A percentile compares a stretch with the other conserved stretches of the same genome.
These are phyloP conservation scores for Lasiodiplodia citricola DNA, from an alignment of 2,329 filamentous ascomycete genomes.

Conservation along the genomic window DNA sequence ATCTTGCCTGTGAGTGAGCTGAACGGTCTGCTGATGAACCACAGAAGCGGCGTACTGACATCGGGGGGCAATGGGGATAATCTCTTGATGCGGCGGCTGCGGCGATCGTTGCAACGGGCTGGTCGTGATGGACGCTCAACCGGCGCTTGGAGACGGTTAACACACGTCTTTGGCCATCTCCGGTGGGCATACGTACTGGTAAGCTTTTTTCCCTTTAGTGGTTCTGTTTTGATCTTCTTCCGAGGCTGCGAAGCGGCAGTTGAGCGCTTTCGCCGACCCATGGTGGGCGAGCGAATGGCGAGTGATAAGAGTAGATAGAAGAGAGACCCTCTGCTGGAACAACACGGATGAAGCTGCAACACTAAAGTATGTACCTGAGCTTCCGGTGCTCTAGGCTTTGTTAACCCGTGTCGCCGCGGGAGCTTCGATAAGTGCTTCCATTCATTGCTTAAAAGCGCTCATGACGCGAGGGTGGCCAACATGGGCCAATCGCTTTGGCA, in stretches of 20 bases:
- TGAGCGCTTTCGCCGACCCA: not conserved
- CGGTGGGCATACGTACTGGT: not conserved
- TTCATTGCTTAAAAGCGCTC: too few species aligned
- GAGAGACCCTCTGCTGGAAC: not conserved
- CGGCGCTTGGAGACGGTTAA: not conserved
- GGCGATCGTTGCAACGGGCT: not conserved
- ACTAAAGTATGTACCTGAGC: not conserved
- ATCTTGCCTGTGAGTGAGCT: not conserved
- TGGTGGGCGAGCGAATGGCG: not conserved
- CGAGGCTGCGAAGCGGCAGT: not conserved
- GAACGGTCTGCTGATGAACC: too few species aligned
- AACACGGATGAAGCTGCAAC: not conserved
- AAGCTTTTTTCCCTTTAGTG: not conserved
- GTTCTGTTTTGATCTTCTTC: not conserved
- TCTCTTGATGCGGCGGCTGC: not conserved
- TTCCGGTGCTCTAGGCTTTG: not conserved
- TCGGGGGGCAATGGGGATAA: not conserved
- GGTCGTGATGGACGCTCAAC: not conserved
- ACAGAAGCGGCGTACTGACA: not conserved
- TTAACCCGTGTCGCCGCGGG: too few species aligned
- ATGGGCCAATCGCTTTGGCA: too few species aligned
- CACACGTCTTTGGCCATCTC: not conserved
- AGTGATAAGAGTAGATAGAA: not conserved
- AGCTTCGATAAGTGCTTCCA: too few species aligned
- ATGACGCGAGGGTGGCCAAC: too few species aligned